Conservation (phyloP, 805 yeast genomes). For the Sugiyamaella mastotermitis region DNA sequence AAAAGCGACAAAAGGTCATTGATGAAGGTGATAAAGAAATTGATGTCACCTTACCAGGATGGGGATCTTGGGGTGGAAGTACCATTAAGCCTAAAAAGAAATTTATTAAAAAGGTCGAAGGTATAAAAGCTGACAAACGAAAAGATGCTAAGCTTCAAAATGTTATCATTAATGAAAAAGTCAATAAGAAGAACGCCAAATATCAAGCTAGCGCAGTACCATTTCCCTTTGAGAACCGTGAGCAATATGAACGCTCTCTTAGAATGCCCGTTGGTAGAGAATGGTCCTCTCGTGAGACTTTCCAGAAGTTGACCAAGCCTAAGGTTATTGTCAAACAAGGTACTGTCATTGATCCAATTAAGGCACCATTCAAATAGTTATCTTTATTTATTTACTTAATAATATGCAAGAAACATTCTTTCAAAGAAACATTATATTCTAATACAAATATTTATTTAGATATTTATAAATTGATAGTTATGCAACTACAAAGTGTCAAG, state of each 20-base stretch:
- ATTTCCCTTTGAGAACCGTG: conserved; percentile 86
- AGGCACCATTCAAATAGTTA: conserved; percentile 71
- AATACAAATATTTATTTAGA: no score
- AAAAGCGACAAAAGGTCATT: conserved; percentile 56
- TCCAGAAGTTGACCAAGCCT: conserved; percentile 86
- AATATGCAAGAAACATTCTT: no score
- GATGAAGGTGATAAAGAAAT: conserved; percentile 86
- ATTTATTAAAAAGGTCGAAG: conserved; percentile 65
- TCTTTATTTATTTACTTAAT: no score
- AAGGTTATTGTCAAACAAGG: conserved; percentile 82
- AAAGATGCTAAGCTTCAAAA: conserved; percentile 68
- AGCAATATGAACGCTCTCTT: conserved; percentile 89
- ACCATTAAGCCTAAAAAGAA: conserved; percentile 45
- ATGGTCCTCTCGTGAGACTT: conserved; percentile 86
- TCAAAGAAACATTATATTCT: no score
- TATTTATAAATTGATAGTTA: not conserved
- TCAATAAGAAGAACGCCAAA: conserved; percentile 76
- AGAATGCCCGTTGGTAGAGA: conserved; percentile 97
- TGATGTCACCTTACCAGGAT: conserved; percentile 86
- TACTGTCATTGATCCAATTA: conserved; percentile 82
- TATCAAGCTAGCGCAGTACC: conserved; percentile 90
- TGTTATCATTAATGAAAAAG: conserved; percentile 85
- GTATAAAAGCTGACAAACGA: conserved; percentile 68
- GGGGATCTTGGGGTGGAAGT: conserved; percentile 97
- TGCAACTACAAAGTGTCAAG: conserved; percentile 80